A percentile compares a stretch with the other conserved stretches of the same genome.
Evolutionary conservation across 1,284 basidiomycete genomes (phyloP).

Genomic region (Fomitopsis betulina): DNA sequence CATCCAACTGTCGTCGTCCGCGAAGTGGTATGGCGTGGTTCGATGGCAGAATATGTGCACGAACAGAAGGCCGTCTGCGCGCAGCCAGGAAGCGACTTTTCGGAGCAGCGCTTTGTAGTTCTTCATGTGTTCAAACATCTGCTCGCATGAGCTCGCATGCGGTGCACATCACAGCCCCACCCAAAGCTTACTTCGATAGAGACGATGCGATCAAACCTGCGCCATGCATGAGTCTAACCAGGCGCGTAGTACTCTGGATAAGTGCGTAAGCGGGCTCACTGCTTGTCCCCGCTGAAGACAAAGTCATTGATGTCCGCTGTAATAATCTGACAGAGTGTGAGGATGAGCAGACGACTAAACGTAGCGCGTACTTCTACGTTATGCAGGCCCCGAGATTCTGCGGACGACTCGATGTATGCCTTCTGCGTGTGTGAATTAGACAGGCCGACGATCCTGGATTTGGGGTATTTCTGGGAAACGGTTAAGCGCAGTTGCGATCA

Average conservation of each 20-base stretch:
- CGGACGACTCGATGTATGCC: slow-evolving; percentile 54
- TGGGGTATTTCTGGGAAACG: slow-evolving; percentile 62
- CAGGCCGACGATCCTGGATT: slow-evolving; percentile 59
- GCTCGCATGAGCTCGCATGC: neutral
- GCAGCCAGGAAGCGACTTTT: slow-evolving; percentile 70
- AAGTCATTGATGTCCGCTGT: slow-evolving; percentile 71
- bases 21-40: slow-evolving; percentile 70
- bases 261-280: slow-evolving; percentile 33
- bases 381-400: slow-evolving; percentile 47
- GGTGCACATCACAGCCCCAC: neutral
- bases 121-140: slow-evolving; percentile 87
- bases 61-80: slow-evolving; percentile 56
- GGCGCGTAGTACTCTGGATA: slow-evolving; percentile 9
- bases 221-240: neutral
- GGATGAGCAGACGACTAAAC: neutral
- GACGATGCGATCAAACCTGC: slow-evolving; percentile 69
- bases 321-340: slow-evolving; percentile 40
- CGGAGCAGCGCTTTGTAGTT: slow-evolving; percentile 65
- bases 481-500: neutral
- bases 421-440: slow-evolving; percentile 77
- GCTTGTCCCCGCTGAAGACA: slow-evolving; percentile 49
- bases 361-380: slow-evolving; percentile 47
- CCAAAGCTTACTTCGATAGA: slow-evolving; percentile 54
- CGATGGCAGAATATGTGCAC: slow-evolving; percentile 77
- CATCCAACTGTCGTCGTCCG: slow-evolving; percentile 75